A percentile compares a stretch with the other conserved stretches of the same genome.
phyloP scores from a whole-genome alignment of 2,329 filamentous ascomycete genomes.

The Raffaelea ambrosiae region DNA sequence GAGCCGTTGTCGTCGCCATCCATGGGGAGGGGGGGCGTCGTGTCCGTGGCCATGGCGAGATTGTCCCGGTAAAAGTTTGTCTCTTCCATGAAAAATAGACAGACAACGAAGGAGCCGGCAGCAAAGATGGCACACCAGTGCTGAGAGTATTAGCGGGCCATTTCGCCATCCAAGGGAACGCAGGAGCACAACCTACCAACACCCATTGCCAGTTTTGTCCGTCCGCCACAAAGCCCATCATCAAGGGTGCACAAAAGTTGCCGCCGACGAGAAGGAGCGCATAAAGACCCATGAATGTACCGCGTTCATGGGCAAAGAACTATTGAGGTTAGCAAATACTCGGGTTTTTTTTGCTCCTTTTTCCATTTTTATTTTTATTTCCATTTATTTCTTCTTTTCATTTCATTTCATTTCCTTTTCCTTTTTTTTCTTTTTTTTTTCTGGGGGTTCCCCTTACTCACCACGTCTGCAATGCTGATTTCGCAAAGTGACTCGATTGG shows the following conservation, averaged over 20 bases:
- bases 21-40: too few species aligned
- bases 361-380: too few species aligned
- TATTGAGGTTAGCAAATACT: background rate
- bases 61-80: slow-evolving; percentile 39
- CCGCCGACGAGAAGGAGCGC: slow-evolving; percentile 30
- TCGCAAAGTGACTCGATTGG: slow-evolving; percentile 37
- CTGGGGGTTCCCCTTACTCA: slow-evolving; percentile 6
- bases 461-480: slow-evolving; percentile 18
- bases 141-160: slow-evolving; percentile 12
- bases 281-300: slow-evolving; percentile 31
- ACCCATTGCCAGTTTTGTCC: slow-evolving; percentile 40
- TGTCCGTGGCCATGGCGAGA: slow-evolving; percentile 4
- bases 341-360: too few species aligned
- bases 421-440: too few species aligned
- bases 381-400: too few species aligned
- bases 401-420: too few species aligned
- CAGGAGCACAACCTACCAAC: background rate
- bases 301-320: slow-evolving; percentile 16
- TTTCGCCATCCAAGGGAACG: background rate
- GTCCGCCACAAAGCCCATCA: slow-evolving; percentile 40
- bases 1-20: too few species aligned
- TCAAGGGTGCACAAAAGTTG: slow-evolving; percentile 36
- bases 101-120: slow-evolving; percentile 36
- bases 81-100: slow-evolving; percentile 53
- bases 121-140: slow-evolving; percentile 46